Percentiles rank a stretch among this genome's conserved stretches.
phyloP scores from a whole-genome alignment of 202 grass and related monocot genomes.

The Hordeum pubiflorum region DNA sequence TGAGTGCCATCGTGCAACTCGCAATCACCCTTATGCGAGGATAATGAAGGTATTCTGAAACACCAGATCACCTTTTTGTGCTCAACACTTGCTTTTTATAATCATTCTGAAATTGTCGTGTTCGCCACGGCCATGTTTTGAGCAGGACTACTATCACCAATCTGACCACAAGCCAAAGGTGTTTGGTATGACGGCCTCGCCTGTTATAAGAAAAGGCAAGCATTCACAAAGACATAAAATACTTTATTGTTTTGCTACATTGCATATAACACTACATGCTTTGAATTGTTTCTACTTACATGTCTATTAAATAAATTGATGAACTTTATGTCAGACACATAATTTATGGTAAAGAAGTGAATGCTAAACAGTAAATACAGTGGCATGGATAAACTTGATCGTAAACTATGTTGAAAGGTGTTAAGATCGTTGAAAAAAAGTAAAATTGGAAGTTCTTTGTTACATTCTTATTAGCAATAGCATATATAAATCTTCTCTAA shows the following conservation, averaged over 20 bases:
- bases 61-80: slow-evolving; percentile 22
- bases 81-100: background rate
- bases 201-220: slow-evolving; percentile 80
- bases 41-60: slow-evolving; percentile 81
- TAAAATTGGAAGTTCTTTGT: background rate
- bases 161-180: slow-evolving; percentile 53
- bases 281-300: slow-evolving; percentile 17
- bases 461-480: background rate
- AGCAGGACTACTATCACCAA: slow-evolving; percentile 82
- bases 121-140: slow-evolving; percentile 16
- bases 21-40: slow-evolving; percentile 72
- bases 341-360: background rate
- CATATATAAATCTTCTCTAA: slow-evolving; percentile 17
- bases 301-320: background rate
- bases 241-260: background rate
- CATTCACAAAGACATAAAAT: background rate
- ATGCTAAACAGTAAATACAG: slow-evolving; percentile 22
- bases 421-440: background rate
- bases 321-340: background rate
- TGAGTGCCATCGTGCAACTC: slow-evolving; percentile 83
- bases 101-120: slow-evolving; percentile 17
- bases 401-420: slow-evolving; percentile 3
- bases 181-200: slow-evolving; percentile 83
- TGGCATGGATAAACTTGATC: background rate
- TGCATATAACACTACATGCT: background rate